These are phyloP conservation scores for Cyclocybe cylindracea DNA, from an alignment of 768 basidiomycete species.

Conservation along the genomic window DNA sequence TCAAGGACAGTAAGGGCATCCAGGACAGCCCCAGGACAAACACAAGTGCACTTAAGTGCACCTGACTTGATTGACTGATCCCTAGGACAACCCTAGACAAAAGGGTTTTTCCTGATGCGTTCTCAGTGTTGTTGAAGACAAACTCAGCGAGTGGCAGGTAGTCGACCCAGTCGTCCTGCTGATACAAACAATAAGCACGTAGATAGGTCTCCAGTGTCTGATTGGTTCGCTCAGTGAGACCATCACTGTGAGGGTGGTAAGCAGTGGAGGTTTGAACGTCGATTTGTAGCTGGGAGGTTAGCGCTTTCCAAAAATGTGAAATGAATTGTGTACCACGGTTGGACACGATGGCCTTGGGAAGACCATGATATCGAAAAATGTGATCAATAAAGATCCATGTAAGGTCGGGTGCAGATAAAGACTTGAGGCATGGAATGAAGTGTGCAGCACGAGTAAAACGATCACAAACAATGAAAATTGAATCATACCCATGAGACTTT, in stretches of 20 bases:
- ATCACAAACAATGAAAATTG: constrained; percentile 38
- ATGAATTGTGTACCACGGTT: constrained; percentile 33
- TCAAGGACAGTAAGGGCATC: no score
- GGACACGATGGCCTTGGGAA: constrained; percentile 32
- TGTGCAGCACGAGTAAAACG: constrained; percentile 40
- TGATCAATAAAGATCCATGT: constrained; percentile 34
- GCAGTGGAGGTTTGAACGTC: constrained; percentile 13
- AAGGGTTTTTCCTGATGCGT: no score
- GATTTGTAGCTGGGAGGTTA: constrained; percentile 13
- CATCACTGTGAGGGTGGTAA: constrained; percentile 20
- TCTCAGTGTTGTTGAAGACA: constrained; percentile 36
- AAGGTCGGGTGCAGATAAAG: constrained; percentile 27
- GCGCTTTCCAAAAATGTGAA: constrained; percentile 28
- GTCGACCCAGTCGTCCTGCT: constrained; percentile 45
- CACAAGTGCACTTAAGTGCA: no score
- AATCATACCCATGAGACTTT: constrained; percentile 33
- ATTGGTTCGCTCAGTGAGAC: constrained; percentile 18
- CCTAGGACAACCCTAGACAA: no score
- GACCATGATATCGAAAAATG: constrained; percentile 35
- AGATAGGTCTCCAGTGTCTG: constrained; percentile 24
- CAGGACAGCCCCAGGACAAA: no score
- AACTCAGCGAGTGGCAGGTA: constrained; percentile 42
- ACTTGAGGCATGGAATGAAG: constrained; percentile 38
- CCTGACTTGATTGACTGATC: no score
- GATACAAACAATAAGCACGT: constrained; percentile 35